Evolutionary conservation across 768 basidiomycete species (phyloP), one percentile per base, ranked within the genome.

Genomic region (Rhizopogon vulgaris): DNA sequence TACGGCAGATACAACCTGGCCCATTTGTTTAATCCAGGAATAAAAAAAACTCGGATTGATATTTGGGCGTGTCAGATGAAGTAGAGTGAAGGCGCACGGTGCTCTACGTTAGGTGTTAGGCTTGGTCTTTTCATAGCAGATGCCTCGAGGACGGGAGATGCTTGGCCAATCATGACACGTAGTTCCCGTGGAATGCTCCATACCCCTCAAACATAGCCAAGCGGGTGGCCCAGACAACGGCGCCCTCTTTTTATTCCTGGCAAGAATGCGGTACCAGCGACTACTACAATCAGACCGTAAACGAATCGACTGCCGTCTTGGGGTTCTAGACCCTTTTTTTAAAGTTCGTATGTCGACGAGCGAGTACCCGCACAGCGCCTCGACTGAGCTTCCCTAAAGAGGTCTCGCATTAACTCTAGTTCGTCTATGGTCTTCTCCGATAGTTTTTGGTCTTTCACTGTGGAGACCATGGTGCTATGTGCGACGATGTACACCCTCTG

Each of bases 401-500:
- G 43, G 38, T 59, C 59, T 11, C 27, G 41, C 50, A 60, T 51
- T 9, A 60, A 41, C 1, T 60, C 59, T 9, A 55, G 27, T 36
- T 60, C 59, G 30, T 60, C 56, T 37, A 58, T 57, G 2, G 18
- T 49, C 45, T 51, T 54, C 43, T 40, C 36, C 38, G 53, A 48
- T 17, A 51, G 24, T 39, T 62, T 60, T 11, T 48, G 32, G 1
- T 46, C 41, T 41, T 40, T 51, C 12, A 60, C 46, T 4, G 60
- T 47, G 10, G 53, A 51, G 14, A 48, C 28, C n/a, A 63, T 40
- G 0, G 56, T 41, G 9, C 30, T 52, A 36, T 55, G 59, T 30
- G 56, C 55, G 6, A 63, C 63, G 10, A 63, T 53, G 36, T 63
- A 63, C 3, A 56, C 63, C 38, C 53, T 63, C 36, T 59, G 51